Base-by-base conservation (phyloP, 129 eudicot species). In the Mikania micrantha region DNA sequence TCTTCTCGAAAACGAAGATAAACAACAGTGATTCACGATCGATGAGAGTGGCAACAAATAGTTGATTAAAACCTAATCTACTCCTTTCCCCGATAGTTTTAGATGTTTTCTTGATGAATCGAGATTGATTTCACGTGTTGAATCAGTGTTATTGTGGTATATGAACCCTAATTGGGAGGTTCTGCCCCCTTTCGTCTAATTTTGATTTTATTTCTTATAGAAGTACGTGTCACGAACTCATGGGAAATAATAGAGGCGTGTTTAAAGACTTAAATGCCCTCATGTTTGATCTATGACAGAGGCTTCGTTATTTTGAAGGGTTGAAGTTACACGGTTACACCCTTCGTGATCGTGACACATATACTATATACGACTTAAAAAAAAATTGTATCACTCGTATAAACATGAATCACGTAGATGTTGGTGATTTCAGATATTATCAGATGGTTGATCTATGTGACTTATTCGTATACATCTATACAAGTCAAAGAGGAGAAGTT, bases 91-190 rank as follows among this genome's bases (percentile, higher is more conserved):
- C 24, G 16, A 24, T 3, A 20, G 9, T 32, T 62, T 0, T 61
- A 61, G 42, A 12, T 1, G 36, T 0, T 41, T 44, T 47, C 49
- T 15, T 60, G 27, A n/a, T 17, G 63, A 44, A 71, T 28, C 22
- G 21, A 9, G 16, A 45, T 41, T 8, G 49, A 68, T 20, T 68
- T 52, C 21, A 60, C 15, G 42, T 59, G 25, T 47, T 72, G 77
- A 35, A 61, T 60, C 36, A 22, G 7, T 32, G 63, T 29, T 50
- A 20, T 35, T 70, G 27, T 53, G 39, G 47, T 25, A 7, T 29
- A 65, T 56, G 74, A 74, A 66, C 68, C 73, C 73, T 66, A 58
- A 74, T 75, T 44, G 57, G 68, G 74, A 67, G 79, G 68, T 67
- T 67, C 60, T 58, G 60, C 79, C 79, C 74, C 69, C 69, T 67